Evolutionary conservation across 179 eudicot species (phyloP).

Genomic region (Amaranthus tricolor): DNA sequence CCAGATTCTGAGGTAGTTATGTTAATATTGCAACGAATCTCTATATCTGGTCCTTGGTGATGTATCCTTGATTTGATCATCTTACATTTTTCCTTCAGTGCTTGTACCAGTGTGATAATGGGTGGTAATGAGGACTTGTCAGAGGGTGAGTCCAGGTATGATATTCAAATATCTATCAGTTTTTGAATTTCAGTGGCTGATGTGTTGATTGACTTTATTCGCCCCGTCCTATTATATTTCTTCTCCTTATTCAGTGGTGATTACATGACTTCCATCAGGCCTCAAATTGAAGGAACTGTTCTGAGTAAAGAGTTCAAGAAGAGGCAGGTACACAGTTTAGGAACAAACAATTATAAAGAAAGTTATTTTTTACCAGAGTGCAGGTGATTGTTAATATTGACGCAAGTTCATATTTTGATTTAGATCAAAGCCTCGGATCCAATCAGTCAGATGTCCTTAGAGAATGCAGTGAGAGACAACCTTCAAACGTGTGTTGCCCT

Average conservation of each 20-base stretch:
- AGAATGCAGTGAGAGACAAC: conserved; percentile 81
- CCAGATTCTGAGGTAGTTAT: conserved; percentile 72
- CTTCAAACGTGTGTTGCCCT: conserved; percentile 90
- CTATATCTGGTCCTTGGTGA: background rate
- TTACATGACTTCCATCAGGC: conserved; percentile 57
- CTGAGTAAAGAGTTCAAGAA: conserved; percentile 87
- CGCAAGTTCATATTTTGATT: conserved; percentile 13
- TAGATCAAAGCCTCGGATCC: conserved; percentile 91
- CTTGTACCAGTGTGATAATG: conserved; percentile 85
- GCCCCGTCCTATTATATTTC: conserved; percentile 12
- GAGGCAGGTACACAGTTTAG: conserved; percentile 62
- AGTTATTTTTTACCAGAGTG: background rate
- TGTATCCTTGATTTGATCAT: conserved; percentile 8
- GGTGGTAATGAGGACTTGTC: conserved; percentile 75
- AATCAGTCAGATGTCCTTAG: conserved; percentile 70
- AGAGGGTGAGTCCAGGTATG: conserved; percentile 94
- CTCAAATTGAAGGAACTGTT: conserved; percentile 50
- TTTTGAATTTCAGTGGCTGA: conserved; percentile 13
- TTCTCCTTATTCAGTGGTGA: conserved; percentile 50
- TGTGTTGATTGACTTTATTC: conserved; percentile 10
- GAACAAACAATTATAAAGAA: background rate
- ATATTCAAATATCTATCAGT: background rate
- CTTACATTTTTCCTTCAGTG: conserved; percentile 41
- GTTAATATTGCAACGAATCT: conserved; percentile 10
- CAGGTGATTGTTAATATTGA: background rate